A percentile compares a stretch with the other conserved stretches of the same genome.
Evolutionary conservation across 2,329 filamentous ascomycete species (phyloP).

Genomic region (Thielaviopsis euricoi): DNA sequence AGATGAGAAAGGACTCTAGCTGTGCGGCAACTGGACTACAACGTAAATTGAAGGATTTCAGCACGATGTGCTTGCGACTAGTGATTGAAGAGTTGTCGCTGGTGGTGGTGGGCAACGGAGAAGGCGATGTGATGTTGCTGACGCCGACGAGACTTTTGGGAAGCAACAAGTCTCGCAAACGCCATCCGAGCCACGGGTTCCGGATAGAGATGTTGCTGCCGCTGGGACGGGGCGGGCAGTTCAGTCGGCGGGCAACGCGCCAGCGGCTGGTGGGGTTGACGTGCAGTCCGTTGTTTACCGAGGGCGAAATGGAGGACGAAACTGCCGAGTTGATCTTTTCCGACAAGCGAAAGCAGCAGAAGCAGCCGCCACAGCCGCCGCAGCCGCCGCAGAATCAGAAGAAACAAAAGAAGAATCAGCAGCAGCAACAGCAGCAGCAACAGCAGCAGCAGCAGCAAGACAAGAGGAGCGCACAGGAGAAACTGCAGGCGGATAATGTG

Average conservation of each 20-base stretch:
- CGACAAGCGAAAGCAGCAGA: too few species aligned
- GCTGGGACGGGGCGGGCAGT: constrained; percentile 28
- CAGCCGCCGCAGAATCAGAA: too few species aligned
- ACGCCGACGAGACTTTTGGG: constrained; percentile 25
- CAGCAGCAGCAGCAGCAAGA: too few species aligned
- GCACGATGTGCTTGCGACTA: not conserved
- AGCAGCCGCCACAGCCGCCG: too few species aligned
- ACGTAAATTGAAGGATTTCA: not conserved
- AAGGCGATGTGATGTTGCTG: constrained; percentile 47
- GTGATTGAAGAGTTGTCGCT: constrained; percentile 56
- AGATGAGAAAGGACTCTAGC: not conserved
- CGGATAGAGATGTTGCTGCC: constrained; percentile 38
- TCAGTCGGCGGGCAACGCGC: constrained; percentile 24
- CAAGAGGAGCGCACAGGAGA: not conserved
- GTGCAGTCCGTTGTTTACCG: constrained; percentile 41
- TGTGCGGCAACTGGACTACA: not conserved
- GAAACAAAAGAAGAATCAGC: too few species aligned
- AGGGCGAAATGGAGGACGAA: constrained; percentile 16
- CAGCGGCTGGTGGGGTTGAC: constrained; percentile 50
- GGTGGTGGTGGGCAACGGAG: constrained; percentile 49
- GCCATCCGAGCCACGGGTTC: constrained; percentile 23
- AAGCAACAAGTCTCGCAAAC: constrained; percentile 13
- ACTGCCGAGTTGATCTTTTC: not conserved
- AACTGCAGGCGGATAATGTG: not conserved
- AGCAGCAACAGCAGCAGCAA: too few species aligned